Evolutionary conservation across 2,329 filamentous ascomycete genomes (phyloP).

Genomic region (Pyrenochaeta sp.): DNA sequence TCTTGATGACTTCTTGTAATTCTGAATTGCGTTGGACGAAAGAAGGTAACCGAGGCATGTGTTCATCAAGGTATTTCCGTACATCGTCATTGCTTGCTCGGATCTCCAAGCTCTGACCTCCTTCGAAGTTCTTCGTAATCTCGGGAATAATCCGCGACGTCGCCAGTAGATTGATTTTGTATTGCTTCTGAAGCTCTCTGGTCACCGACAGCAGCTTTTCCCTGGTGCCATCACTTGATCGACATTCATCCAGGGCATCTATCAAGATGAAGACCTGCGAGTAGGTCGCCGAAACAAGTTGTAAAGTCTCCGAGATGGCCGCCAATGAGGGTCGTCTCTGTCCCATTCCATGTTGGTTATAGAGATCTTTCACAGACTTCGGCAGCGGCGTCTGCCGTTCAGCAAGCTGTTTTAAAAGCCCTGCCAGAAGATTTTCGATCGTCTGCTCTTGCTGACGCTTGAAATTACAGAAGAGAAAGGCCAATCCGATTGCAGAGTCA

Average conservation of each 20-base stretch:
- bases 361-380: conserved; percentile 26
- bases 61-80: conserved; percentile 18
- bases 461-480: conserved; percentile 49
- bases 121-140: conserved; percentile 13
- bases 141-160: conserved; percentile 26
- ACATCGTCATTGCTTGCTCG: conserved; percentile 27
- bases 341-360: conserved; percentile 31
- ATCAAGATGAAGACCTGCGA: conserved; percentile 38
- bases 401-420: conserved; percentile 48
- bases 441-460: conserved; percentile 33
- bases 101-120: conserved; percentile 16
- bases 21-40: conserved; percentile 13
- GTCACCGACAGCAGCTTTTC: conserved; percentile 14
- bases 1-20: conserved; percentile 13
- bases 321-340: conserved; percentile 29
- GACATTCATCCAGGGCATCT: conserved; percentile 46
- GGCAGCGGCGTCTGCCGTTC: conserved; percentile 22
- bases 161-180: conserved; percentile 10
- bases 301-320: conserved; percentile 20
- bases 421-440: conserved; percentile 30
- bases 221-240: conserved; percentile 13
- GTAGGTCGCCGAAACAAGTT: conserved; percentile 21
- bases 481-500: conserved; percentile 23
- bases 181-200: conserved; percentile 6
- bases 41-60: conserved; percentile 21